Percentiles rank a stretch among this genome's conserved stretches.
These are phyloP conservation scores for Pestalotiopsis sp. DNA, from an alignment of 2,329 filamentous ascomycete species.

Conservation along the genomic window DNA sequence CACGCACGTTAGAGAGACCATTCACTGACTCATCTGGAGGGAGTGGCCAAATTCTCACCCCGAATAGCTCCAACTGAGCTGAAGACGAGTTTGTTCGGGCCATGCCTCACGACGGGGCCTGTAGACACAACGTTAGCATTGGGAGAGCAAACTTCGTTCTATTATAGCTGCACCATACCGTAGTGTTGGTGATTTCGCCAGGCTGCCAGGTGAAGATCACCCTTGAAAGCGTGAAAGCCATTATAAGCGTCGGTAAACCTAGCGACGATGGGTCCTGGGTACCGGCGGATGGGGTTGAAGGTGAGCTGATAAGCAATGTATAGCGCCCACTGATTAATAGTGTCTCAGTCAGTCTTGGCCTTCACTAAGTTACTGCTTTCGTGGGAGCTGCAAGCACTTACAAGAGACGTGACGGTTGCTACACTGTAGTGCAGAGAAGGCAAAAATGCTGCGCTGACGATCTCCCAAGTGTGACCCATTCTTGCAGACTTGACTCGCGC, in stretches of 20 bases:
- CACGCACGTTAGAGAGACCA: not conserved
- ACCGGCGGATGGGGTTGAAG: not conserved
- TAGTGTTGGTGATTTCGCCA: constrained; percentile 9
- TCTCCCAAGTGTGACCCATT: too few species aligned
- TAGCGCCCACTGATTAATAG: not conserved
- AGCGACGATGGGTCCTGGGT: not conserved
- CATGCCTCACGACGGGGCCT: constrained; percentile 17
- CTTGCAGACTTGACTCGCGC: too few species aligned
- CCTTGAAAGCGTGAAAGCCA: not conserved
- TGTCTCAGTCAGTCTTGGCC: too few species aligned
- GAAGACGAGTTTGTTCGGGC: constrained; percentile 22
- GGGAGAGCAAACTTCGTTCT: not conserved
- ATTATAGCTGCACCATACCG: not conserved
- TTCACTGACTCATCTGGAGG: not conserved
- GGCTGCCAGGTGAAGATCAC: not conserved
- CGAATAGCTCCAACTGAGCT: constrained; percentile 17
- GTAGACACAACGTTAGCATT: not conserved
- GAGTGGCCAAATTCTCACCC: not conserved
- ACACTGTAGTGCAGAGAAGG: too few species aligned
- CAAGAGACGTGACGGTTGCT: too few species aligned
- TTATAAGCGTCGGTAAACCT: not conserved
- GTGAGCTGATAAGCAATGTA: not conserved
- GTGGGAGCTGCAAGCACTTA: too few species aligned
- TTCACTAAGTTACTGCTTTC: too few species aligned
- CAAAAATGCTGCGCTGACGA: too few species aligned